A percentile compares a stretch with the other conserved stretches of the same genome.
These are phyloP conservation scores for Tetradesmus obliquus DNA, from an alignment of 139 green algal species.

Conservation along the genomic window DNA sequence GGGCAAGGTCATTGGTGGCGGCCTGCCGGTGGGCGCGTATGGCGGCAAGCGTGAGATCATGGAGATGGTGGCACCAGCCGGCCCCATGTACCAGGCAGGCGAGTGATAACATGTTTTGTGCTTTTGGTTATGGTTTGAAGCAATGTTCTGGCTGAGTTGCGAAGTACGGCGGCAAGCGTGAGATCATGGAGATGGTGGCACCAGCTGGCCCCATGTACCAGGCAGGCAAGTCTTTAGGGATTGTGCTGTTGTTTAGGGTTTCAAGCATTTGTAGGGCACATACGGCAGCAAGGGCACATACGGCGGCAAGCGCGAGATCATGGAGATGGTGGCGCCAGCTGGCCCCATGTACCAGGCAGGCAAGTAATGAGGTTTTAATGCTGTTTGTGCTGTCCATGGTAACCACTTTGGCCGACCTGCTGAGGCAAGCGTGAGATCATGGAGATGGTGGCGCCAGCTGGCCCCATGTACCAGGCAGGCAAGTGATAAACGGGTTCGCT, in stretches of 20 bases:
- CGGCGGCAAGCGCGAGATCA: conserved; percentile 96
- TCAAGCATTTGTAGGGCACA: no score
- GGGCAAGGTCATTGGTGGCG: conserved; percentile 99
- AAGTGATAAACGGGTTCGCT: background rate
- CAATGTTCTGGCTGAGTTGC: no score
- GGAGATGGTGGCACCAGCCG: conserved; percentile 96
- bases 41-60: conserved; percentile 97
- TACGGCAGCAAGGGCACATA: conserved; percentile 82
- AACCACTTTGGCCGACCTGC: no score
- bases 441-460: conserved; percentile 96
- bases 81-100: conserved; percentile 95
- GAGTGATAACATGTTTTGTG: conserved; percentile 16
- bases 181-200: conserved; percentile 99
- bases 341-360: conserved; percentile 96
- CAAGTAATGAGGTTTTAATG: background rate
- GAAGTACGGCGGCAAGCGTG: conserved; percentile 89
- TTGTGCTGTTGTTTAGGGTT: no score
- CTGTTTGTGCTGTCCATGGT: no score
- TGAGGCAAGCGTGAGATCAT: conserved; percentile 95
- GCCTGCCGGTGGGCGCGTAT: conserved; percentile 98
- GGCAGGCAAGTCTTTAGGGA: background rate
- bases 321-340: conserved; percentile 97
- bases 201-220: conserved; percentile 96
- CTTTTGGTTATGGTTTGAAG: background rate
- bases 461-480: conserved; percentile 90